A percentile compares a stretch with the other conserved stretches of the same genome.
Conservation (phyloP, 257 asterid genomes). For the Solanum sitiens region DNA sequence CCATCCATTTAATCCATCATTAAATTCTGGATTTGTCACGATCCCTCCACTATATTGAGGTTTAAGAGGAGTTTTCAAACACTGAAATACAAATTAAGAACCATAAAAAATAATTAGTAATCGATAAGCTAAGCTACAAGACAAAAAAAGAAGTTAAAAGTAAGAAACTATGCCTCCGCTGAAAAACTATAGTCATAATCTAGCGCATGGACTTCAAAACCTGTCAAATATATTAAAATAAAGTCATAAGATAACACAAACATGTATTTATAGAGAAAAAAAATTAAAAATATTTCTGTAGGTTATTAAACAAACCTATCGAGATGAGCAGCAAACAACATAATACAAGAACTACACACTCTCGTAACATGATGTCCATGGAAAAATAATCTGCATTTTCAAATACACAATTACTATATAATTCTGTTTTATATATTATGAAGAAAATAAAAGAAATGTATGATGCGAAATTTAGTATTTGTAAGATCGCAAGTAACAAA, state of each 20-base stretch:
- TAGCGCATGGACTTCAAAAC: not conserved
- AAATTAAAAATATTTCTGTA: not conserved
- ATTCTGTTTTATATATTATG: not conserved
- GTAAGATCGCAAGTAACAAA: not conserved
- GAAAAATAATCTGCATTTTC: not conserved
- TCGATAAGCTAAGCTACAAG: not conserved
- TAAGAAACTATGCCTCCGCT: not conserved
- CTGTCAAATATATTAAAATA: not conserved
- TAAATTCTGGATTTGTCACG: slow-evolving; percentile 16
- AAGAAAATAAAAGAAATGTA: not conserved
- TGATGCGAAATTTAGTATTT: not conserved
- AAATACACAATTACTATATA: not conserved
- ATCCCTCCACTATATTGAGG: slow-evolving; percentile 33
- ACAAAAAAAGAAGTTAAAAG: not conserved
- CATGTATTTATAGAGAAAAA: not conserved
- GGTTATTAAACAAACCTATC: not conserved
- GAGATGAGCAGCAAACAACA: not conserved
- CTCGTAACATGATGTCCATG: not conserved
- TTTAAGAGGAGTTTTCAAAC: slow-evolving; percentile 19
- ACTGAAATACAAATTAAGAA: not conserved
- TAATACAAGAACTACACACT: not conserved
- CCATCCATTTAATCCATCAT: slow-evolving; percentile 18
- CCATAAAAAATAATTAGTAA: no score
- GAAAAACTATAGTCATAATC: not conserved
- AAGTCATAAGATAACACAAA: not conserved